phyloP scores from a whole-genome alignment of 192 early-diverging fungal species.

The Linnemannia exigua region DNA sequence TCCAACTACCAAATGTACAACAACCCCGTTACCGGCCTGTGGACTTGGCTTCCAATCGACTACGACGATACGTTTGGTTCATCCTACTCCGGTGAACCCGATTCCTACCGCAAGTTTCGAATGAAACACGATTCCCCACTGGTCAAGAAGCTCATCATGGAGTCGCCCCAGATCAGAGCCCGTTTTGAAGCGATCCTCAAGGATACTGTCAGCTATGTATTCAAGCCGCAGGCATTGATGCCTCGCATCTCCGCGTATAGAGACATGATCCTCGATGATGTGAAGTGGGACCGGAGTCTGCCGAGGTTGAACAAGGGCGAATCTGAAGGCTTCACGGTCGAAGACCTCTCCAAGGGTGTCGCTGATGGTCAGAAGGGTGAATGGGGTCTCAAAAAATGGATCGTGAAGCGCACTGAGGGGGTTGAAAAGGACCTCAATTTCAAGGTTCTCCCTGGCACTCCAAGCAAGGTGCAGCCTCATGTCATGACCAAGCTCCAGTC shows the following conservation, averaged over 20 bases:
- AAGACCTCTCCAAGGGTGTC: slow-evolving; percentile 19
- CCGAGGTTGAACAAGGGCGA: slow-evolving; percentile 25
- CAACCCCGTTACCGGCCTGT: slow-evolving; percentile 28
- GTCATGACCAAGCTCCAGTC: slow-evolving; percentile 21
- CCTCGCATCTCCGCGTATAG: slow-evolving; percentile 37
- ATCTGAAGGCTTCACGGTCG: slow-evolving; percentile 1
- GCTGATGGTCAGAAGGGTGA: slow-evolving; percentile 8
- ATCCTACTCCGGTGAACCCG: slow-evolving; percentile 28
- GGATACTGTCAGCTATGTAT: slow-evolving; percentile 41
- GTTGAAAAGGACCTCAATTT: slow-evolving; percentile 20
- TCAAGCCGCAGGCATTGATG: slow-evolving; percentile 29
- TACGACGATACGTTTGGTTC: slow-evolving; percentile 60
- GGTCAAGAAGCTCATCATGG: slow-evolving; percentile 50
- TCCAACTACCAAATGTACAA: slow-evolving; percentile 48
- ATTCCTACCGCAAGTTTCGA: slow-evolving; percentile 21
- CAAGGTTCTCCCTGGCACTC: slow-evolving; percentile 25
- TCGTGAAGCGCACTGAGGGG: slow-evolving; percentile 12
- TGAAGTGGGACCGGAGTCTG: slow-evolving; percentile 47
- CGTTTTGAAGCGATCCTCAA: slow-evolving; percentile 39
- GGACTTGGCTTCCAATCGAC: slow-evolving; percentile 54
- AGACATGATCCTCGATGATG: slow-evolving; percentile 47
- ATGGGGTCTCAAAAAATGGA: slow-evolving; percentile 15
- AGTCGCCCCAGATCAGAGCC: slow-evolving; percentile 26
- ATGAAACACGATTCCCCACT: slow-evolving; percentile 27
- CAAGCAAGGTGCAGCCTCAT: slow-evolving; percentile 21